Conservation (phyloP, 352 stramenopile species). For the Globisporangium orthogonon region DNA sequence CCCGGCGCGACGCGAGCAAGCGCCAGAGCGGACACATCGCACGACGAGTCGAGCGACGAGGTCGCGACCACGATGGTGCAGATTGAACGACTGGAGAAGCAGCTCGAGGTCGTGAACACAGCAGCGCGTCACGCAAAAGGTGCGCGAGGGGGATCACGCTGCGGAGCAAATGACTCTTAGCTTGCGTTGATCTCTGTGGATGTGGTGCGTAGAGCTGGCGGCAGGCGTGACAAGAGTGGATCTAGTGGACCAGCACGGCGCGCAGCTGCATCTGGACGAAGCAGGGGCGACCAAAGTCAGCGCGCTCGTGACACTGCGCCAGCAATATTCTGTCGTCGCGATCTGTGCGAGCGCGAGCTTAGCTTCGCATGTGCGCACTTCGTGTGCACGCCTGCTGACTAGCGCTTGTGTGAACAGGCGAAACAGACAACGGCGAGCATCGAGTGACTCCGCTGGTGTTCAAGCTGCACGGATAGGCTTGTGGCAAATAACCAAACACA, state of each 20-base stretch:
- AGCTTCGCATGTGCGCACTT: background rate
- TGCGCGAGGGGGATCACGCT: background rate
- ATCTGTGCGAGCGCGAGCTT: conserved; percentile 32
- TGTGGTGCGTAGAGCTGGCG: conserved; percentile 28
- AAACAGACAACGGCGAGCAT: conserved; percentile 27
- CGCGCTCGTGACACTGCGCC: conserved; percentile 31
- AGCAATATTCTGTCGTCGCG: conserved; percentile 40
- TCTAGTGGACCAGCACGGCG: conserved; percentile 37
- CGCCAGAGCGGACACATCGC: background rate
- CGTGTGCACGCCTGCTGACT: no score
- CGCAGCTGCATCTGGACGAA: conserved; percentile 43
- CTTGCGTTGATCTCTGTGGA: background rate
- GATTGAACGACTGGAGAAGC: conserved; percentile 33
- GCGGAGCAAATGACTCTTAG: no score
- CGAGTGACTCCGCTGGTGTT: conserved; percentile 29
- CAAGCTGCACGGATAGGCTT: conserved; percentile 8
- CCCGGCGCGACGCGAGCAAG: conserved; percentile 7
- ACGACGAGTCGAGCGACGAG: conserved; percentile 20
- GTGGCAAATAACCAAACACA: no score
- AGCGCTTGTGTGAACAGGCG: conserved; percentile 9
- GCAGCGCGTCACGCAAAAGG: conserved; percentile 51
- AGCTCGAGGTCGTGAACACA: conserved; percentile 42
- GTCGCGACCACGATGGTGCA: conserved; percentile 20
- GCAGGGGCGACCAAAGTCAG: conserved; percentile 27
- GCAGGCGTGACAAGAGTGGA: conserved; percentile 35